These are phyloP conservation scores for Rhizopogon rudus DNA, from an alignment of 768 basidiomycete genomes.

Conservation along the genomic window DNA sequence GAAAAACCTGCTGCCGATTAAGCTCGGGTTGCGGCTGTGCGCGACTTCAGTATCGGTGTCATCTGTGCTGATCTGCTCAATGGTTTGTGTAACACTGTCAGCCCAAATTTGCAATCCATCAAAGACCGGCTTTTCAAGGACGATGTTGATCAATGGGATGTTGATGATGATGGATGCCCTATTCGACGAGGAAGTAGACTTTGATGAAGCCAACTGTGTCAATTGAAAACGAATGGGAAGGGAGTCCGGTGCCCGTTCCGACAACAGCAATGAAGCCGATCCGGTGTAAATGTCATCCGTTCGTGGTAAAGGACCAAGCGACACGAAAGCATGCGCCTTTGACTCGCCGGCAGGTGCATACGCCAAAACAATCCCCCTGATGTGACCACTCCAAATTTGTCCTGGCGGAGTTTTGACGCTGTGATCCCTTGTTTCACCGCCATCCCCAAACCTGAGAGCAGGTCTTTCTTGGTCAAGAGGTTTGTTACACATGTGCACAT, in stretches of 20 bases:
- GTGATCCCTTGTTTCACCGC: background rate
- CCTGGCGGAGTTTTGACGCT: constrained; percentile 3
- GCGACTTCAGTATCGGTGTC: constrained; percentile 23
- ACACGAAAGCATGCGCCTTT: constrained; percentile 43
- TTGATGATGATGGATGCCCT: constrained; percentile 21
- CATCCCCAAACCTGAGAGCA: constrained; percentile 26
- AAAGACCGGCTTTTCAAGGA: constrained; percentile 57
- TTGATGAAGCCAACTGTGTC: constrained; percentile 8
- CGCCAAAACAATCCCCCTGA: constrained; percentile 44
- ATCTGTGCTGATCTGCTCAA: constrained; percentile 38
- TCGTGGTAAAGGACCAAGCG: constrained; percentile 39
- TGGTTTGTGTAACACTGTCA: constrained; percentile 77
- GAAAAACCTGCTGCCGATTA: constrained; percentile 82
- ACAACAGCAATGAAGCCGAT: constrained; percentile 15
- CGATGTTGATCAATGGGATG: constrained; percentile 60
- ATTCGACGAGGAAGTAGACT: background rate
- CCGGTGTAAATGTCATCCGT: constrained; percentile 5
- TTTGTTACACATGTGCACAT: constrained; percentile 36
- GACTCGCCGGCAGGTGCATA: constrained; percentile 34
- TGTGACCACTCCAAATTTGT: constrained; percentile 33
- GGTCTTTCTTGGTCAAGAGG: constrained; percentile 11
- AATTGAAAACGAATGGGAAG: constrained; percentile 19
- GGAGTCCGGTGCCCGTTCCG: constrained; percentile 11
- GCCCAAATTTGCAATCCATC: constrained; percentile 85
- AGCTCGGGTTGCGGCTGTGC: constrained; percentile 51